Evolutionary conservation across 352 stramenopile species (phyloP), one percentile per base, ranked within the genome.

Genomic region (Globisporangium sylvaticum): DNA sequence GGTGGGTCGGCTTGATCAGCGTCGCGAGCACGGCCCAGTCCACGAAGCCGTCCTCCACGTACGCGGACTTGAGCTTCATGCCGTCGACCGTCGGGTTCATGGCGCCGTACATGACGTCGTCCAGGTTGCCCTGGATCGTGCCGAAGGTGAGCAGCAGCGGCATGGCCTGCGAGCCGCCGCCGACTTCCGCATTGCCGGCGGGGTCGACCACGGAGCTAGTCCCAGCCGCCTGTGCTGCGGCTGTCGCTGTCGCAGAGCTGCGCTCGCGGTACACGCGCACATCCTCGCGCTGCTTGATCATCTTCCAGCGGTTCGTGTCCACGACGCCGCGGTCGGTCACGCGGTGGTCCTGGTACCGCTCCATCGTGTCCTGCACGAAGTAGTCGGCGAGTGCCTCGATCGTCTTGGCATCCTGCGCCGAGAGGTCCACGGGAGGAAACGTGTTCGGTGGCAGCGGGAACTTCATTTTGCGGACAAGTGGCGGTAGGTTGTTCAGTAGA

Each of bases 41-140:
- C 27, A 75, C 66, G 57, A 85, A 84, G 62, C 81, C 81, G 64
- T 84, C 76, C 3, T 62, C 50, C 48, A 78, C 73, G 66, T 87
- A 88, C 27, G 78, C 72, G 0, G 79, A 76, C 67, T 83, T 84
- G 62, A 90, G 81, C 22, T 67, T 62, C 77, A 89, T 82, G 37
- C 74, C 69, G 8, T 78, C 73, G 52, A 75, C 78, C n/a, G 73
- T 85, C 39, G 78, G 74, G 67, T 77, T 76, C 44, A 88, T 68
- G 32, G 81, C 69, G 15, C 78, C 81, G 68, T 89, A 91, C 66
- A 88, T 75, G 46, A 88, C 71, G 68, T 90, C 81, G 50, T 89
- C 74, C 1, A 91, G 70, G 1, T 66, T 72, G 22, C 73, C 81
- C 9, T 73, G 22, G 20, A 82, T 67, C 27, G 66, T 64, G 24